Conservation (phyloP, 2,329 filamentous ascomycete species). For the Sarocladiaceae sp. region DNA sequence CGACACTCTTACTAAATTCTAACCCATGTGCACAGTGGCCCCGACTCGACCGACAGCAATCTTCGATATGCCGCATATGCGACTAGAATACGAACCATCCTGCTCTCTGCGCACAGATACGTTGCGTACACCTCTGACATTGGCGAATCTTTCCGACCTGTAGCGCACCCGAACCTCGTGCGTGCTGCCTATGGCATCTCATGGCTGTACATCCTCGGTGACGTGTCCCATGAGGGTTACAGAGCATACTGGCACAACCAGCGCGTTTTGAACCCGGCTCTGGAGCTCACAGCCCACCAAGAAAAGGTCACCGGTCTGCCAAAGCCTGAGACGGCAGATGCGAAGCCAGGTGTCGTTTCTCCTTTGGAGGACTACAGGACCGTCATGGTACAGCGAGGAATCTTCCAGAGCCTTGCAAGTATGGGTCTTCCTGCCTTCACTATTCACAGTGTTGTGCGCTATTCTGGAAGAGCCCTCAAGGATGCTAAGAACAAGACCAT, state of each 20-base stretch:
- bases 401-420: constrained; percentile 85
- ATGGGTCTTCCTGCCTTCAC: constrained; percentile 95
- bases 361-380: constrained; percentile 84
- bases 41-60: constrained; percentile 76
- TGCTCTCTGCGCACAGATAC: constrained; percentile 87
- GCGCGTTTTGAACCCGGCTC: constrained; percentile 60
- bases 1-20: background rate
- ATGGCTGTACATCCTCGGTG: constrained; percentile 87
- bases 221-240: constrained; percentile 90
- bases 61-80: constrained; percentile 93
- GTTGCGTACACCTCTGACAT: constrained; percentile 97
- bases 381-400: constrained; percentile 82
- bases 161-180: constrained; percentile 80
- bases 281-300: constrained; percentile 45
- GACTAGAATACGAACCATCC: constrained; percentile 74
- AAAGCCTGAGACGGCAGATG: constrained; percentile 14
- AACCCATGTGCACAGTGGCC: constrained; percentile 26
- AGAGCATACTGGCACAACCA: constrained; percentile 90
- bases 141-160: constrained; percentile 88
- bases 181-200: constrained; percentile 81
- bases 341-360: constrained; percentile 41
- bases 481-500: constrained; percentile 67
- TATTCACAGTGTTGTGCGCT: constrained; percentile 86
- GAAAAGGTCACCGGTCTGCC: constrained; percentile 41
- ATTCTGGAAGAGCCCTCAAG: constrained; percentile 83